Evolutionary conservation across 306 rosid genomes (phyloP).

Genomic region (Vigna mungo): DNA sequence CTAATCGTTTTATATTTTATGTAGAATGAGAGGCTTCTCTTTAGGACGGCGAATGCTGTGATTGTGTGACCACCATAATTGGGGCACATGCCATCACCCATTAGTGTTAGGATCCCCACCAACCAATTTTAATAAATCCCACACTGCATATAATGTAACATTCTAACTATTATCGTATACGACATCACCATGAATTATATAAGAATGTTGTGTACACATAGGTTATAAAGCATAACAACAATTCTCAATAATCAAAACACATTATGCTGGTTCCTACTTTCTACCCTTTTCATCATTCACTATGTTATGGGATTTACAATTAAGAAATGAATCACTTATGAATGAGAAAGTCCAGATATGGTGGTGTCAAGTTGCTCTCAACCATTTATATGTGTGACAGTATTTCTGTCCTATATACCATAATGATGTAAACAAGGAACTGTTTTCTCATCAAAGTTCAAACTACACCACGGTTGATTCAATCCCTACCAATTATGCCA

Average conservation of each 20-base stretch:
- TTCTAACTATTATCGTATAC: neutral
- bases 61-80: slow-evolving; percentile 60
- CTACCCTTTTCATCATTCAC: slow-evolving; percentile 27
- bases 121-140: slow-evolving; percentile 53
- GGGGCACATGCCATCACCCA: slow-evolving; percentile 67
- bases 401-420: slow-evolving; percentile 27
- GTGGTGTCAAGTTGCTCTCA: slow-evolving; percentile 28
- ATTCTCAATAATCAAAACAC: slow-evolving; percentile 15
- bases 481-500: slow-evolving; percentile 16
- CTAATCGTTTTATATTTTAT: slow-evolving; percentile 37
- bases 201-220: neutral
- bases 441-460: slow-evolving; percentile 18
- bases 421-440: slow-evolving; percentile 33
- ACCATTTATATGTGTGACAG: slow-evolving; percentile 21
- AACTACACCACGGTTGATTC: slow-evolving; percentile 20
- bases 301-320: neutral
- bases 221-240: slow-evolving; percentile 29
- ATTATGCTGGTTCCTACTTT: slow-evolving; percentile 24
- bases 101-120: slow-evolving; percentile 58
- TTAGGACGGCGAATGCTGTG: slow-evolving; percentile 52
- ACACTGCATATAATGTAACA: slow-evolving; percentile 30
- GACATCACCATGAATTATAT: slow-evolving; percentile 20
- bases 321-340: slow-evolving; percentile 11
- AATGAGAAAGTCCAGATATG: slow-evolving; percentile 18
- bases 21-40: slow-evolving; percentile 48